Conservation (phyloP, 495 filamentous ascomycete species). For the Cryomyces antarcticus region DNA sequence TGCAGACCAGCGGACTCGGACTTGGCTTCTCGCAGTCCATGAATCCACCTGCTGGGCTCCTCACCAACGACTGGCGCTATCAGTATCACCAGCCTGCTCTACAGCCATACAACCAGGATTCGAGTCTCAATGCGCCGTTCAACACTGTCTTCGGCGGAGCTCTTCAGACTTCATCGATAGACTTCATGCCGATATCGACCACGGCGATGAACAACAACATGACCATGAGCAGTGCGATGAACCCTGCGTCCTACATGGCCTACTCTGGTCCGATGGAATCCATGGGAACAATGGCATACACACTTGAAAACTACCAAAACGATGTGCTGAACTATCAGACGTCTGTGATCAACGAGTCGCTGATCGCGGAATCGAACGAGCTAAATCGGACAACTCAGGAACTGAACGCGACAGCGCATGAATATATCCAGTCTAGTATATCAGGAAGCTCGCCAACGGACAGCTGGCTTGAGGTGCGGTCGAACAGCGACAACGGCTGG, state of each 20-base stretch:
- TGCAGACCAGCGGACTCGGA: background rate
- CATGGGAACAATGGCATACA: conserved; percentile 23
- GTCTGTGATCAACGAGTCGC: conserved; percentile 58
- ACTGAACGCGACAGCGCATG: no score
- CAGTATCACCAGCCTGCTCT: conserved; percentile 28
- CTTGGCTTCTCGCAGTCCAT: conserved; percentile 4
- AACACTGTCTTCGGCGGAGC: conserved; percentile 28
- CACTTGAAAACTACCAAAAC: no score
- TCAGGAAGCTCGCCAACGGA: conserved; percentile 14
- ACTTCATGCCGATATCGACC: conserved; percentile 50
- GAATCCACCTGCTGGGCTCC: conserved; percentile 5
- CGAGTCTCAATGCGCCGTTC: conserved; percentile 30
- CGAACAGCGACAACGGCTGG: conserved; percentile 74
- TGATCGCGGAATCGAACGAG: conserved; percentile 12
- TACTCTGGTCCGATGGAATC: conserved; percentile 43
- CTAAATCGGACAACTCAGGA: background rate
- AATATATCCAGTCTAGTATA: no score
- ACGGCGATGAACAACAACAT: conserved; percentile 40
- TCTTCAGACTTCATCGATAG: conserved; percentile 40
- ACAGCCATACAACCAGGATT: conserved; percentile 25
- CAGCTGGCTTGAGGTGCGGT: conserved; percentile 63
- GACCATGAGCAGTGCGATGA: conserved; percentile 39
- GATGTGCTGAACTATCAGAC: background rate
- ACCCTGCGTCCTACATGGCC: conserved; percentile 25
- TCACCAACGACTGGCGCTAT: conserved; percentile 30